Evolutionary conservation across 352 stramenopile genomes (phyloP), one percentile per base, ranked within the genome.

Genomic region (Globisporangium cystogenes): DNA sequence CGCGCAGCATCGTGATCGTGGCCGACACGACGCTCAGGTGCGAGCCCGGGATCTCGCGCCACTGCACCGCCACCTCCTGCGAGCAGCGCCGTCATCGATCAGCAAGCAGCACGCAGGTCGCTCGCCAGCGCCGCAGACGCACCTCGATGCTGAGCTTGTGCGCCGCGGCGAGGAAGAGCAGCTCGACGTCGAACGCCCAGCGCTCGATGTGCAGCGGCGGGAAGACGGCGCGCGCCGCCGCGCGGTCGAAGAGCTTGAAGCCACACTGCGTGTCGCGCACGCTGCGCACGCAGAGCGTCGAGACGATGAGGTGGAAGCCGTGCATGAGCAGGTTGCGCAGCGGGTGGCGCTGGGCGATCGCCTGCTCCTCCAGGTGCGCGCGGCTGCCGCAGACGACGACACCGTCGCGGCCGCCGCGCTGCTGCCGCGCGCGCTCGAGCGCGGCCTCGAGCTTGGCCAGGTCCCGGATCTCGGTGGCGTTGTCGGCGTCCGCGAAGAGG

Each of bases 111-210:
- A 53, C 35, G n/a, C n/a, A n/a, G n/a, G n/a, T n/a, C n/a, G n/a
- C n/a, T n/a, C n/a, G n/a, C n/a, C n/a, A n/a, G n/a, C n/a, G n/a
- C n/a, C n/a, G n/a, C n/a, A 31, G 21, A 43, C 51, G 10, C 49
- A 87, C 80, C 74, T 88, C 87, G 43, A 92, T 71, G 16, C 55
- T 49, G 51, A 92, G 67, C 24, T 74, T 71, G 37, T 64, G 81
- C 47, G 55, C 66, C 4, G 64, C 77, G 18, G 82, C 88, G 48
- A 97, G 59, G 65, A 89, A 96, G 26, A 98, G 67, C 55, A 98
- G 51, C 56, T 98, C 93, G n/a, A 97, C 88, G 62, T 98, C 93
- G 64, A 98, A 98, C 20, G 87, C 89, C 93, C 93, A 98, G 37
- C 93, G 84, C 54, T 97, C 82, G 20, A 98, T 89, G 72, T 98